A percentile compares a stretch with the other conserved stretches of the same genome.
phyloP scores from a whole-genome alignment of 768 basidiomycete genomes.

The Melanogaster broomeanus region DNA sequence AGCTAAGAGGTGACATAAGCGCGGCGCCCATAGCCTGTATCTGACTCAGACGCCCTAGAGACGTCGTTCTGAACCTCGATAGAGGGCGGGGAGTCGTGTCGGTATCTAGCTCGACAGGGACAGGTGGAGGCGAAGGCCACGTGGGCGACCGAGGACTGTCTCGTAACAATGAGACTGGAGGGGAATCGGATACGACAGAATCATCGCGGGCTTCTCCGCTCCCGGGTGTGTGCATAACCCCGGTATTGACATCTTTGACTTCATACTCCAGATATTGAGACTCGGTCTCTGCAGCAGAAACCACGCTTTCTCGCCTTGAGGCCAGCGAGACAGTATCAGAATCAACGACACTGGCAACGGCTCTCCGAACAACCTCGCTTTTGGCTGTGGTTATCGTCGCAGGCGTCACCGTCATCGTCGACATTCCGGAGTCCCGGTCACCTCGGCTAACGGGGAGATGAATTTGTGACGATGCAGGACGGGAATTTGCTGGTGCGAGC shows the following conservation, averaged over 20 bases:
- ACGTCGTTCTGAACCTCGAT: conserved; percentile 30
- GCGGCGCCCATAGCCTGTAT: conserved; percentile 16
- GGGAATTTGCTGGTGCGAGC: conserved; percentile 6
- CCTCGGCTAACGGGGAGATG: conserved; percentile 14
- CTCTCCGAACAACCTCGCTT: conserved; percentile 48
- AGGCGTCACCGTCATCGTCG: conserved; percentile 44
- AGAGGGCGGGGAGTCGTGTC: conserved; percentile 27
- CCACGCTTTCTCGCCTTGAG: conserved; percentile 13
- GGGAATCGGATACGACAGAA: conserved; percentile 13
- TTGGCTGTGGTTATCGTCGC: conserved; percentile 47
- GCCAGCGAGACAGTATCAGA: conserved; percentile 24
- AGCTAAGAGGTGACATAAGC: conserved; percentile 49
- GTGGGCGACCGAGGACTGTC: conserved; percentile 20
- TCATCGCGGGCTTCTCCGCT: conserved; percentile 11
- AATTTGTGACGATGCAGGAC: conserved; percentile 19
- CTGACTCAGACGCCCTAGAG: conserved; percentile 27
- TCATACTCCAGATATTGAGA: neutral
- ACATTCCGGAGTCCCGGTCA: conserved; percentile 37
- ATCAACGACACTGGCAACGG: conserved; percentile 54
- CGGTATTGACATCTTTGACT: neutral
- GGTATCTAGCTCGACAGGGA: conserved; percentile 25
- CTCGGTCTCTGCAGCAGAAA: conserved; percentile 11
- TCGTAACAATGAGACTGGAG: conserved; percentile 19
- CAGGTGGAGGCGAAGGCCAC: conserved; percentile 33
- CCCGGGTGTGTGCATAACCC: conserved; percentile 10